Evolutionary conservation across 441 rosid species (phyloP), one percentile per base, ranked within the genome.

Genomic region (Euphorbia schlechtendalii): DNA sequence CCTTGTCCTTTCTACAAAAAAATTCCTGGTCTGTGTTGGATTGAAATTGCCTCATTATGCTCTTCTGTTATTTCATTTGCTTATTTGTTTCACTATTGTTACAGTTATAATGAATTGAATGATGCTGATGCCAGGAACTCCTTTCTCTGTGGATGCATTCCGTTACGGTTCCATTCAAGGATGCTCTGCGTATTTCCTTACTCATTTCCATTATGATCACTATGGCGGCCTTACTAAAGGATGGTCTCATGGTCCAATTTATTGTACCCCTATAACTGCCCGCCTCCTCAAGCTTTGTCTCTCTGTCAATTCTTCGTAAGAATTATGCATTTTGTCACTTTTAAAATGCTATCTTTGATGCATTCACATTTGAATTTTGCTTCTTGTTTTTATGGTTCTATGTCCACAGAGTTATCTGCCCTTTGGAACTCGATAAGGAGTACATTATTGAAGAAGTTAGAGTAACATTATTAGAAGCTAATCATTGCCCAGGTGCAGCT

Each of bases 401-500:
- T 65, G 7, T 40, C 4, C 65, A 64, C 76, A 89, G 94, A 61
- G 82, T 68, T 74, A 79, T 89, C 24, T 76, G 56, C 64, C 75
- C 88, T 5, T 74, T 89, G 79, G 89, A 89, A 46, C 54, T 87
- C 24, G 78, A 83, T 14, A 68, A 59, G 0, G 89, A 84, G 49
- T 75, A 81, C 77, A 75, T 64, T 64, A 78, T 87, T 65, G 78
- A 80, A 63, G 86, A 86, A 53, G 73, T 85, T 28, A 83, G 58
- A 70, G 90, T 84, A 22, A 85, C 92, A 28, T 72, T 89, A 46
- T 67, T 87, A 32, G 92, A 90, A 70, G 94, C 96, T 58, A 87
- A 87, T 74, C 96, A 90, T 61, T 90, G 94, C 54, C 94, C 94
- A 0, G 96, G 92, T 68, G 92, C 96, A 40, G 89, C 86, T 73